Percentiles rank a stretch among this genome's conserved stretches.
Evolutionary conservation across 768 basidiomycete genomes (phyloP).

Genomic region (Boletus coccyginus): DNA sequence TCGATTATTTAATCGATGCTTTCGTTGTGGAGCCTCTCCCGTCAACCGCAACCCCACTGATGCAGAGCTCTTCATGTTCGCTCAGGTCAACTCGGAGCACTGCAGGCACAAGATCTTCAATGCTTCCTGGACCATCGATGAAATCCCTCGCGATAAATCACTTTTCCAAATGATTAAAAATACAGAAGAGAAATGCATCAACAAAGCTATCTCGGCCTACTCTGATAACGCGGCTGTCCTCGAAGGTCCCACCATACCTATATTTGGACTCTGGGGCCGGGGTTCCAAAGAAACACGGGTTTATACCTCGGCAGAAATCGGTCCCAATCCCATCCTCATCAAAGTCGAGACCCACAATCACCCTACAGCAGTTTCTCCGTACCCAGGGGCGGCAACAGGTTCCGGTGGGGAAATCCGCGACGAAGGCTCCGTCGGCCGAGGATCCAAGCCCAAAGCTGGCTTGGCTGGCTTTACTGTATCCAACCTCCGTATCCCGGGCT

Average conservation of each 20-base stretch:
- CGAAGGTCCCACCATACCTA: slow-evolving; percentile 62
- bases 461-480: slow-evolving; percentile 91
- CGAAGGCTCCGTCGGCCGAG: slow-evolving; percentile 93
- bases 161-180: slow-evolving; percentile 98
- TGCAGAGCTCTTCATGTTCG: slow-evolving; percentile 99
- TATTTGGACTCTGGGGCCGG: slow-evolving; percentile 59
- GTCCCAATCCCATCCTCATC: slow-evolving; percentile 85
- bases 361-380: slow-evolving; percentile 97
- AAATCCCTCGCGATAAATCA: slow-evolving; percentile 55
- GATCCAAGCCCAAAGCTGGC: slow-evolving; percentile 96
- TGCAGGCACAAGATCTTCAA: slow-evolving; percentile 99
- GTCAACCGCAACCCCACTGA: slow-evolving; percentile 89
- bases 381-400: slow-evolving; percentile 97
- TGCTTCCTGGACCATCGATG: slow-evolving; percentile 92
- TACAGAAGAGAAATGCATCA: slow-evolving; percentile 74
- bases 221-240: slow-evolving; percentile 98
- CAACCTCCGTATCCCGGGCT: slow-evolving; percentile 89
- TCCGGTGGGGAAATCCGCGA: slow-evolving; percentile 99
- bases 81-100: slow-evolving; percentile 99
- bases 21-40: slow-evolving; percentile 67
- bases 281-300: slow-evolving; percentile 28
- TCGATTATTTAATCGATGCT: slow-evolving; percentile 87
- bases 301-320: slow-evolving; percentile 55
- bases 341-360: slow-evolving; percentile 99
- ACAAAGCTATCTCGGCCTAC: slow-evolving; percentile 92